Percentiles rank a stretch among this genome's conserved stretches.
phyloP scores from a whole-genome alignment of 2,329 filamentous ascomycete genomes.

The Lachnellula occidentalis region DNA sequence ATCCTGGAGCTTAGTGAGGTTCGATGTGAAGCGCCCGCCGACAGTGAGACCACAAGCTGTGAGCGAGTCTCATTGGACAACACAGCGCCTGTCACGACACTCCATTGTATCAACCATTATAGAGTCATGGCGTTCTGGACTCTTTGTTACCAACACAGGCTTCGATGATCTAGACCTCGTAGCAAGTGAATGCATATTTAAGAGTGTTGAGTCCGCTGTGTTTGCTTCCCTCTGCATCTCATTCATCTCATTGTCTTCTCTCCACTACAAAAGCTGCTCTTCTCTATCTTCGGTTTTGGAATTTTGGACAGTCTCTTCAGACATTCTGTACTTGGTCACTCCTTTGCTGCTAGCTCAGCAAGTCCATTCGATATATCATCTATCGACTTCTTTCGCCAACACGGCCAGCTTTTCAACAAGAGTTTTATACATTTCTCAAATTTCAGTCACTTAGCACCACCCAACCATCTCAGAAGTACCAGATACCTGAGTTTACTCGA shows the following conservation, averaged over 20 bases:
- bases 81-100: conserved; percentile 28
- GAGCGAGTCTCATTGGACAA: conserved; percentile 25
- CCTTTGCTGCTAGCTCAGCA: conserved; percentile 27
- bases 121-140: conserved; percentile 20
- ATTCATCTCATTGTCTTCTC: conserved; percentile 22
- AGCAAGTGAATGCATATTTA: conserved; percentile 26
- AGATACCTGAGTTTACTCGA: background rate
- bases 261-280: conserved; percentile 21
- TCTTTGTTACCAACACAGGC: conserved; percentile 12
- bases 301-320: conserved; percentile 28
- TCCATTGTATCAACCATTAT: conserved; percentile 30
- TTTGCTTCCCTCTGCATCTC: conserved; percentile 20
- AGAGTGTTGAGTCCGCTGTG: conserved; percentile 20
- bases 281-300: conserved; percentile 12
- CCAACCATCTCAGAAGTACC: background rate
- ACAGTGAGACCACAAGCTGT: conserved; percentile 8
- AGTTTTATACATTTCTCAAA: background rate
- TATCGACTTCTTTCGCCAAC: conserved; percentile 9
- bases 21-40: conserved; percentile 25
- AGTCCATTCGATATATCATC: conserved; percentile 11
- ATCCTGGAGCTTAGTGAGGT: conserved; percentile 7
- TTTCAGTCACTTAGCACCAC: background rate
- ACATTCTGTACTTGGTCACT: conserved; percentile 15
- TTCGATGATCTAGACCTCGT: conserved; percentile 13
- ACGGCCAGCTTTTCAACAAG: conserved; percentile 4